Percentiles rank a stretch among this genome's conserved stretches.
phyloP scores from a whole-genome alignment of 371 early-diverging fungal species.

The Mucor indicus region DNA sequence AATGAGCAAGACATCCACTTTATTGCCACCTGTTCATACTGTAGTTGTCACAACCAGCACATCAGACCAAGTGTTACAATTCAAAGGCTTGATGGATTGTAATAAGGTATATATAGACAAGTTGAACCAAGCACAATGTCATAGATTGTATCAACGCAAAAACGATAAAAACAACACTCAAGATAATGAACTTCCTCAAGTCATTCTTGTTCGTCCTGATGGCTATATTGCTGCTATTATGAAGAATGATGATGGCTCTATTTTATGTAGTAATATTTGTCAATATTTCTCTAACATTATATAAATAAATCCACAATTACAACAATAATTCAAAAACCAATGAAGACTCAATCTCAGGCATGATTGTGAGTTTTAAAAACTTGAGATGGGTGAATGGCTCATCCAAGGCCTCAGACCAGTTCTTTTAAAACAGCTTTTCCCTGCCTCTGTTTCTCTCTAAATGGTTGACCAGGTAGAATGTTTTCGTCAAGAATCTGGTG shows the following conservation, averaged over 20 bases:
- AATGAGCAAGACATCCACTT: background rate
- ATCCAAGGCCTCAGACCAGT: no score
- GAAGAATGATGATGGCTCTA: background rate
- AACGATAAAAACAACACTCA: constrained; percentile 7
- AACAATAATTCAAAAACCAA: no score
- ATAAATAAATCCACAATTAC: no score
- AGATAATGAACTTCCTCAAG: constrained; percentile 5
- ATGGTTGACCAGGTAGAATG: no score
- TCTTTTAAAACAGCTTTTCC: no score
- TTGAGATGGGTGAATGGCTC: no score
- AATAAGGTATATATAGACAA: background rate
- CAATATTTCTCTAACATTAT: no score
- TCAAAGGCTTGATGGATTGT: background rate
- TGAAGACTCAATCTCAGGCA: no score
- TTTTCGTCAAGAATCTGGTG: no score
- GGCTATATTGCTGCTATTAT: constrained; percentile 21
- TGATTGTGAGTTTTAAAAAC: no score
- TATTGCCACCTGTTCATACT: background rate
- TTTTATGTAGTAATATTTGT: no score
- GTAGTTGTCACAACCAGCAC: background rate
- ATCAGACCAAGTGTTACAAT: background rate
- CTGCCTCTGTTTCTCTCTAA: no score
- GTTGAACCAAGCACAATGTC: background rate
- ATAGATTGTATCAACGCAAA: background rate
- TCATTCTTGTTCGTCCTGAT: constrained; percentile 26